Evolutionary conservation across 805 yeast genomes (phyloP), one percentile per base, ranked within the genome.

Genomic region (Yarrowia bubula): DNA sequence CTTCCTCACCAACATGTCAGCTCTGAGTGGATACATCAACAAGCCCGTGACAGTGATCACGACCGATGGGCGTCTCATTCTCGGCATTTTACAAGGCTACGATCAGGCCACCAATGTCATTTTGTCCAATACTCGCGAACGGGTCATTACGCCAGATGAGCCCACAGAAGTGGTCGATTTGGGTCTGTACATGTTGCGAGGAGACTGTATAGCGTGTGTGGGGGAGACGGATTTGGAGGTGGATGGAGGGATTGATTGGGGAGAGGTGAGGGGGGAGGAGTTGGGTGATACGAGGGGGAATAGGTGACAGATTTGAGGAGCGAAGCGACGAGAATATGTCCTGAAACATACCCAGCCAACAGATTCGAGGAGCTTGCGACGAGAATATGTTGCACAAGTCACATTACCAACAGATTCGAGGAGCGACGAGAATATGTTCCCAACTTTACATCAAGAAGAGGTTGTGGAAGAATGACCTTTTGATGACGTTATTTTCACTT

Each of bases 91-190:
- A 22, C 75, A 74, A 33, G 78, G 78, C 33, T 76, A 72, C 64
- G 79, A 76, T 65, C 75, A 75, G 47, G 62, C 76, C 35, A 75
- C 77, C 2, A 76, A 76, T 57, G 41, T 76, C n/a, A 69, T 74
- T 8, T 69, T 76, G 17, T 57, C 73, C 4, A 50, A 70, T 33
- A 66, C 78, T 3, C 64, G 71, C 50, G 74, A 71, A 46, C 70
- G 79, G 8, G 62, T 73, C 43, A 69, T 70, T 9, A 44, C 73
- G 1, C 70, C 72, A 9, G 72, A 70, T 15, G 70, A 69, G 33
- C 71, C 70, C 0, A 60, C 73, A 1, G 68, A 68, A 15, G 68
- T 68, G 7, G 68, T 69, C 11, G 69, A 72, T 14, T 66, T 75
- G n/a, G 79, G 79, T 5, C 65, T 74, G 1, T 74, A 75, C 68